Base-by-base conservation (phyloP, 2,329 filamentous ascomycete genomes). In the Nemania abortiva region DNA sequence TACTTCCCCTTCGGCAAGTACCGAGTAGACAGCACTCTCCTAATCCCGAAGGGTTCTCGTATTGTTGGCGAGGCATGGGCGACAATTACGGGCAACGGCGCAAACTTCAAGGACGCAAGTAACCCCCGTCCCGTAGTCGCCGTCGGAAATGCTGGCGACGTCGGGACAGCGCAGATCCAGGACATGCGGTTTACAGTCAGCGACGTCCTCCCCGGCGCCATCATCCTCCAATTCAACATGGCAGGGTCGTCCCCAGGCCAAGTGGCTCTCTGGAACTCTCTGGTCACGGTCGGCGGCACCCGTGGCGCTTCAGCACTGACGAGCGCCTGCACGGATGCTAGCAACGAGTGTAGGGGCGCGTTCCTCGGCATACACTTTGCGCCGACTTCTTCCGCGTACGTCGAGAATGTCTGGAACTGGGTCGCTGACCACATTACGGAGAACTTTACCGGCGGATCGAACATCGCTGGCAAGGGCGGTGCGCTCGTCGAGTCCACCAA, bases 161-260 rank as follows among this genome's bases (percentile, higher is more conserved):
- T 81, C 7, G 91, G 91, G 13, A 81, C 77, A 1, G 84, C 91
- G 6, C 89, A 92, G 76, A 88, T 89, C 81, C 86, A 86, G 2
- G 90, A 93, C 73, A 87, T 91, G 79, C 85, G 92, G 49, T 84
- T 93, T 53, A 86, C 86, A 69, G 90, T 89, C 1, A 82, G 85
- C 68, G 89, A 90, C 6, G 84, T 87, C 9, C 83, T 88, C 7
- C 82, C 86, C 7, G 89, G 90, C 37, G 88, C 89, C 6, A 85
- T 91, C 7, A 79, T 92, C 18, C 83, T 92, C n/a, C 79, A 80
- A 70, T 79, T 82, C 67, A 77, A 82, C 72, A 77, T 81, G 59
- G 79, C 78, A 6, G 80, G 80, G 1, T 63, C 68, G 6, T 58
- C 68, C 1, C 80, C 81, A 0, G 80, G 80, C 6, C 75, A 78